phyloP scores from a whole-genome alignment of 2,329 filamentous ascomycete genomes.

The Neonectria ditissima region DNA sequence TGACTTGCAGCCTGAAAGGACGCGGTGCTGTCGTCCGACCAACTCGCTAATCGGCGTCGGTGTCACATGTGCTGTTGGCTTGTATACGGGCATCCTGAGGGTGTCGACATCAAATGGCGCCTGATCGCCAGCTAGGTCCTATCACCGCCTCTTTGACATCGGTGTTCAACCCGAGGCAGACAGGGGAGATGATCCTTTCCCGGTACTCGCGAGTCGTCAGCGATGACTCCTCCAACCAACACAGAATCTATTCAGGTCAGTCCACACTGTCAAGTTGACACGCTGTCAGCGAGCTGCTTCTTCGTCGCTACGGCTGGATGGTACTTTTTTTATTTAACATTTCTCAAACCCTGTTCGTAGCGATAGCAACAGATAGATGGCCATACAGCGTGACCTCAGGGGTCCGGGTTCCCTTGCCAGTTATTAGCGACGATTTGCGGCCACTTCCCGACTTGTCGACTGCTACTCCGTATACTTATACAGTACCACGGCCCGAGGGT shows the following conservation, averaged over 20 bases:
- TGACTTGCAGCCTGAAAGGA: conserved; percentile 25
- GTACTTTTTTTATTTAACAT: conserved; percentile 7
- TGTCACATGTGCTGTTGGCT: conserved; percentile 24
- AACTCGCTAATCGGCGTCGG: conserved; percentile 20
- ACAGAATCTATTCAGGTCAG: conserved; percentile 19
- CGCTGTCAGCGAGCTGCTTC: conserved; percentile 14
- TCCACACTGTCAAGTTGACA: conserved; percentile 7
- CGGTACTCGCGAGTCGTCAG: neutral
- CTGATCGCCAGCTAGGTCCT: conserved; percentile 15
- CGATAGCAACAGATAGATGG: conserved; percentile 30
- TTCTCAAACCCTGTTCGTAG: conserved; percentile 13
- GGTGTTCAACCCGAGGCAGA: neutral
- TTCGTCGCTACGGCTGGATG: conserved; percentile 2
- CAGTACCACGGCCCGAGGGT: conserved; percentile 10
- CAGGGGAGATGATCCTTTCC: conserved; percentile 3
- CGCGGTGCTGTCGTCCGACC: conserved; percentile 23
- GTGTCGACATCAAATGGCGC: conserved; percentile 7
- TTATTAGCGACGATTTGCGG: conserved; percentile 14
- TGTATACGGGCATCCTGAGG: conserved; percentile 1
- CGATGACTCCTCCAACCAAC: neutral
- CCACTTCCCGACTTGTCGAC: conserved; percentile 21
- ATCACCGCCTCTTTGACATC: neutral
- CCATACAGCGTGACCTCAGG: conserved; percentile 25
- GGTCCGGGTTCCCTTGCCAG: conserved; percentile 15
- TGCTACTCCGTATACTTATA: neutral